Base-by-base conservation (phyloP, 352 stramenopile genomes). In the Pythium utonaiense region DNA sequence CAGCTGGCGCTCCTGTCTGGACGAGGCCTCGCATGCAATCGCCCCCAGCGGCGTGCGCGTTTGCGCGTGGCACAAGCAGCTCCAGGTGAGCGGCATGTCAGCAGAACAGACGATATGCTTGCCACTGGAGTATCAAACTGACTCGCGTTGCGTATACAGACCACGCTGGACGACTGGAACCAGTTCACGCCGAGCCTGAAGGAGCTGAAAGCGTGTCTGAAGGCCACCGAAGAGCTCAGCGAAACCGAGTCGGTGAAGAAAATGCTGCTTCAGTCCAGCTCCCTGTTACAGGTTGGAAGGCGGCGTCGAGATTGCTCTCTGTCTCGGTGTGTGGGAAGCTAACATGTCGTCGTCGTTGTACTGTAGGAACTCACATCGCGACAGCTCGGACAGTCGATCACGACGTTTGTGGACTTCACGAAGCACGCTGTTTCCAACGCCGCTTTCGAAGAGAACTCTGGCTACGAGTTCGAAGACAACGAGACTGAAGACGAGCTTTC, bases 1-100 rank as follows among this genome's bases (percentile, higher is more conserved):
- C 12, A 55, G 33, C 19, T 64, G 57, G 57, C 57, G 57, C 14
- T 64, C 57, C 14, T 64, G 57, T 31, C 27, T 64, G 24, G 57
- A 64, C 24, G 31, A 41, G 12, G 48, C 19, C 17, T 45, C 40
- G 1, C 40, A 49, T 16, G 31, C 42, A 14, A 44, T 36, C 16
- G 36, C 49, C 13, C 36, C 36, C n/a, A 52, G 10, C 21, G 57
- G 49, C 6, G 16, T 56, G 10, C 25, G 27, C 17, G 41, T 64
- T 0, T 64, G 57, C 42, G 13, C 42, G 27, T 64, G 57, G 57
- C 57, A 64, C 34, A 36, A 36, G 2, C 4, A 16, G n/a, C 1
- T 64, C 12, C 48, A 58, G 40, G 57, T 58, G 12, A 9, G 57
- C 34, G 6, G 13, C 5, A 33, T 4, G 12, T 49, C 21, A 24